A percentile compares a stretch with the other conserved stretches of the same genome.
phyloP scores from a whole-genome alignment of 495 filamentous ascomycete genomes.

The Trichoderma parareesei region DNA sequence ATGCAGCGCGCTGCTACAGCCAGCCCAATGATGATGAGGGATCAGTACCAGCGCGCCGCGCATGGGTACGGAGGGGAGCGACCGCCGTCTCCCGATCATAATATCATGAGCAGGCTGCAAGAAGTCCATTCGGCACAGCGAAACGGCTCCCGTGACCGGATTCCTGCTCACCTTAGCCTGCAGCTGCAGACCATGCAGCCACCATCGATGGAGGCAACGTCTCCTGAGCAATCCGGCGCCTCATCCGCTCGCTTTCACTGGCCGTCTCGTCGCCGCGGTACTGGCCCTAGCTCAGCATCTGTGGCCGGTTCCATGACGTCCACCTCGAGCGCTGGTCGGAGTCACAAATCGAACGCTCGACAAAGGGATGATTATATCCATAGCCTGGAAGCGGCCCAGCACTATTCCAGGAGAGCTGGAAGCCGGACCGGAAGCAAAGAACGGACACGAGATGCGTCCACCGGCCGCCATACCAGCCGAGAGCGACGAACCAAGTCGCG shows the following conservation, averaged over 20 bases:
- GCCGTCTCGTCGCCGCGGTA: conserved; percentile 37
- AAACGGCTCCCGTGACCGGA: conserved; percentile 70
- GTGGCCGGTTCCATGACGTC: conserved; percentile 29
- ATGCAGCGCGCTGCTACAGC: conserved; percentile 36
- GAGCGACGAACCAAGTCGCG: conserved; percentile 43
- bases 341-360: conserved; percentile 39
- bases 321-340: conserved; percentile 30
- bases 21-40: conserved; percentile 42
- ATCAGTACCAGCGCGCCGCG: conserved; percentile 16
- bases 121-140: conserved; percentile 43
- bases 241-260: conserved; percentile 38
- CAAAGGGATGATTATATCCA: conserved; percentile 68
- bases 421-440: conserved; percentile 52
- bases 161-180: conserved; percentile 74
- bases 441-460: conserved; percentile 27
- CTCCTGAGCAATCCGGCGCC: conserved; percentile 40
- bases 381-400: conserved; percentile 70
- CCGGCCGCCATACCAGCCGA: conserved; percentile 37
- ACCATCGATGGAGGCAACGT: conserved; percentile 41
- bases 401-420: conserved; percentile 44
- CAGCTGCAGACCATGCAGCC: conserved; percentile 54
- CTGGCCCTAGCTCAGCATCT: conserved; percentile 37
- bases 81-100: conserved; percentile 42
- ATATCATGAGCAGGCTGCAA: conserved; percentile 37
- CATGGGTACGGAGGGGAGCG: conserved; percentile 24